Percentiles rank a stretch among this genome's conserved stretches.
phyloP scores from a whole-genome alignment of 306 rosid genomes.

The Fagus crenata region DNA sequence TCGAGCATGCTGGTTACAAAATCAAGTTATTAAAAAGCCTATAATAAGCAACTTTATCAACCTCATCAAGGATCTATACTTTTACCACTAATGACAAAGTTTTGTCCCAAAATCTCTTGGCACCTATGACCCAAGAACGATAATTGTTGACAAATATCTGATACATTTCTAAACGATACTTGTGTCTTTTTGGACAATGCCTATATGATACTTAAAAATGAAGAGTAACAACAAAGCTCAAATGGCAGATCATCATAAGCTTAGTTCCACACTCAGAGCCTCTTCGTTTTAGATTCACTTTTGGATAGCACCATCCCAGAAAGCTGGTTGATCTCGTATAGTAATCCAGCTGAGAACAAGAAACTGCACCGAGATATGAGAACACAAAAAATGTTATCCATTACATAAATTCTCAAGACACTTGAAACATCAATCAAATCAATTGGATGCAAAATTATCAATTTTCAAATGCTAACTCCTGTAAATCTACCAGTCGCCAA shows the following conservation, averaged over 20 bases:
- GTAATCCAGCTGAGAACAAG: slow-evolving; percentile 72
- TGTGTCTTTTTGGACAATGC: neutral
- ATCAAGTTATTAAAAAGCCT: neutral
- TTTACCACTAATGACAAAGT: neutral
- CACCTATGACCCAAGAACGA: neutral
- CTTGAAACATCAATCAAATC: slow-evolving; percentile 11
- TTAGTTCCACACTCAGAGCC: slow-evolving; percentile 45
- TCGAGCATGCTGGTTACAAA: too few relatives aligned
- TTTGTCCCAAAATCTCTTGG: neutral
- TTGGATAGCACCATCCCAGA: slow-evolving; percentile 55
- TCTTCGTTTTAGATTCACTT: slow-evolving; percentile 62
- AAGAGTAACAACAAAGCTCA: neutral
- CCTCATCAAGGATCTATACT: neutral
- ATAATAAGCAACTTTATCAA: neutral
- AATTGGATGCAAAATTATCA: neutral
- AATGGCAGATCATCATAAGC: slow-evolving; percentile 8
- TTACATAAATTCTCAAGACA: slow-evolving; percentile 1
- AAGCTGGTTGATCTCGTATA: slow-evolving; percentile 79
- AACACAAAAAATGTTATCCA: slow-evolving; percentile 20
- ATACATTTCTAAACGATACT: slow-evolving; percentile 2
- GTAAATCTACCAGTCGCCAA: neutral
- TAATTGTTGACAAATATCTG: slow-evolving; percentile 5
- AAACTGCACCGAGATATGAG: slow-evolving; percentile 57
- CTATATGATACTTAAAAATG: neutral
- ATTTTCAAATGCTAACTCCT: neutral